phyloP scores from a whole-genome alignment of 2,329 filamentous ascomycete species.

The Hymenoscyphus occultus region DNA sequence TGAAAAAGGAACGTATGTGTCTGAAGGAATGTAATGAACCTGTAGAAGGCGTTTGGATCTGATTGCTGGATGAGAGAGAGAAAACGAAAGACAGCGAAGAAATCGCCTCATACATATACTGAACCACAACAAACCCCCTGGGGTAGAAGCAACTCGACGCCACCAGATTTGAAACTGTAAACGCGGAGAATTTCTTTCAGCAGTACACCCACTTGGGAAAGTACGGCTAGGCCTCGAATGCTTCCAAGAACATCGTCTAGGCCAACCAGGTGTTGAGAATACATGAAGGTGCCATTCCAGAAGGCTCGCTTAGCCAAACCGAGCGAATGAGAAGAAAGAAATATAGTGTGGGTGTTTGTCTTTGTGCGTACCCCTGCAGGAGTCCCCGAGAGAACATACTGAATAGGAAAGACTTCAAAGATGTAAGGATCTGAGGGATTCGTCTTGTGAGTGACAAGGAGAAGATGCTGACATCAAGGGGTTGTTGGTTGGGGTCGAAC shows the following conservation, averaged over 20 bases:
- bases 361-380: not conserved
- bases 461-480: constrained; percentile 5
- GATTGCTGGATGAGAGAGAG: not conserved
- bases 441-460: not conserved
- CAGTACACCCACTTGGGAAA: constrained; percentile 1
- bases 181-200: not conserved
- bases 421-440: constrained; percentile 2
- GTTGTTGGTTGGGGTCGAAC: not conserved
- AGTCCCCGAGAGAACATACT: not conserved
- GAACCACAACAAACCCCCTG: not conserved
- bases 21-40: constrained; percentile 5
- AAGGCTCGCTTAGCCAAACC: not conserved
- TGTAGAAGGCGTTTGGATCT: not conserved
- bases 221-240: not conserved
- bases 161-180: constrained; percentile 2
- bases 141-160: not conserved
- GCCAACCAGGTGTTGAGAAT: not conserved
- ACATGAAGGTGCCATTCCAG: constrained; percentile 1
- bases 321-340: not conserved
- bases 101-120: not conserved
- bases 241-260: not conserved
- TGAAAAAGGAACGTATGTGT: constrained; percentile 7
- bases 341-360: not conserved
- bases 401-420: not conserved
- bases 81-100: not conserved